Base-by-base conservation (phyloP, 768 basidiomycete species). In the Hysterangium stoloniferum region DNA sequence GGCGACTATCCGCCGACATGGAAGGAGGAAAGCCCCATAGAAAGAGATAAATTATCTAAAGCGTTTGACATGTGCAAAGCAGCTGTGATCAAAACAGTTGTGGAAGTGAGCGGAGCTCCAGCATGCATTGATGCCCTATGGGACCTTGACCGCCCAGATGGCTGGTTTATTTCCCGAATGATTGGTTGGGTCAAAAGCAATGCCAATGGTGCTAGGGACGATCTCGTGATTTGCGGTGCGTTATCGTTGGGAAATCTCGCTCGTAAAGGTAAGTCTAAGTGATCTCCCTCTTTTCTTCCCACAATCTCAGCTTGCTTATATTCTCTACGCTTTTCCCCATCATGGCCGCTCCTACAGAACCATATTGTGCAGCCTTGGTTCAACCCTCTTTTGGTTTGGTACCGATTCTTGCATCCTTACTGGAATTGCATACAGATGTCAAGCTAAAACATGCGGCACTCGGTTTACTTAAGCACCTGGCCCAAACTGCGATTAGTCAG, bases 361-460 rank as follows among this genome's bases (percentile, higher is more conserved):
- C 74, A 52, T 74, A 76, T 57, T 78, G 83, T 4, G 68, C 66
- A 5, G 69, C 80, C 6, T 73, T 95, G 32, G 64, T 68, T 32
- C 61, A 61, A 37, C 63, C 70, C 1, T 71, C 75, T 15, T 67
- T 85, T 36, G 77, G 79, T 4, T 66, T 86, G 2, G 84, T 82
- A 4, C 75, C 81, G 46, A 75, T 77, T 33, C 70, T 95, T 12
- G 80, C 80, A 13, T 70, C 76, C 6, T 59, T 84, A 12, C 72
- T 89, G 34, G 72, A 73, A 9, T 68, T 73, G 13, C 62, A 66
- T 33, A 72, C 75, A 7, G 85, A 90, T 60, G 72, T 89, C 62
- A 88, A 92, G 63, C 71, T 94, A 54, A 90, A 94, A 63, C 93
- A 97, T 59, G 91, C 88, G 13, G 78, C 88, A 51, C 71, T 95